A percentile compares a stretch with the other conserved stretches of the same genome.
Conservation (phyloP, 352 stramenopile genomes). For the Blastocystis sp. region DNA sequence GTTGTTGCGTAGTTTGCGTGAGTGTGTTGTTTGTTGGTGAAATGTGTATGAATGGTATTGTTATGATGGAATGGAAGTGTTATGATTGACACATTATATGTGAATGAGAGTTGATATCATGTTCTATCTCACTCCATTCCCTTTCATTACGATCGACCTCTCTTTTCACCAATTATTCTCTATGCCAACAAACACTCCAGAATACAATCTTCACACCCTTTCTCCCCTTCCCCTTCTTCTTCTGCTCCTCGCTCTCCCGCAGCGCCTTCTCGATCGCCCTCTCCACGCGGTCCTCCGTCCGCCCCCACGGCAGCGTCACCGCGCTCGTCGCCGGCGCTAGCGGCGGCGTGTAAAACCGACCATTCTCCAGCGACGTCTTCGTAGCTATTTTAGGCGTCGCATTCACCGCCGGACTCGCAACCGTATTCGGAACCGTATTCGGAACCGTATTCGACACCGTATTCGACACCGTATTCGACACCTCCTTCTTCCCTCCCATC, state of each 20-base stretch:
- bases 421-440: too few relatives aligned
- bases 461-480: too few relatives aligned
- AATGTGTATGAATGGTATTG: background rate
- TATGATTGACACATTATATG: too few relatives aligned
- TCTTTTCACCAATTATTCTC: too few relatives aligned
- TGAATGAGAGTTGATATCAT: too few relatives aligned
- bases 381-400: too few relatives aligned
- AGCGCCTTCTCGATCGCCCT: constrained; percentile 1
- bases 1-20: background rate
- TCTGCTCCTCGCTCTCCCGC: background rate
- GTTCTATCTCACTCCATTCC: too few relatives aligned
- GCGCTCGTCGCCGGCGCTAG: background rate
- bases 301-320: background rate
- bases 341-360: background rate
- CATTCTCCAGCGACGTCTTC: background rate
- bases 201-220: background rate
- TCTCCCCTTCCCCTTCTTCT: constrained; percentile 19
- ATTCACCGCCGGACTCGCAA: too few relatives aligned
- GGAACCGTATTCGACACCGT: too few relatives aligned
- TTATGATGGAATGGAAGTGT: too few relatives aligned
- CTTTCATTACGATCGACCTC: too few relatives aligned
- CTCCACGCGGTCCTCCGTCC: background rate
- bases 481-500: too few relatives aligned
- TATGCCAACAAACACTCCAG: constrained; percentile 27
- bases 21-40: background rate